phyloP scores from a whole-genome alignment of 768 basidiomycete species.

The Phaeotremella skinneri region DNA sequence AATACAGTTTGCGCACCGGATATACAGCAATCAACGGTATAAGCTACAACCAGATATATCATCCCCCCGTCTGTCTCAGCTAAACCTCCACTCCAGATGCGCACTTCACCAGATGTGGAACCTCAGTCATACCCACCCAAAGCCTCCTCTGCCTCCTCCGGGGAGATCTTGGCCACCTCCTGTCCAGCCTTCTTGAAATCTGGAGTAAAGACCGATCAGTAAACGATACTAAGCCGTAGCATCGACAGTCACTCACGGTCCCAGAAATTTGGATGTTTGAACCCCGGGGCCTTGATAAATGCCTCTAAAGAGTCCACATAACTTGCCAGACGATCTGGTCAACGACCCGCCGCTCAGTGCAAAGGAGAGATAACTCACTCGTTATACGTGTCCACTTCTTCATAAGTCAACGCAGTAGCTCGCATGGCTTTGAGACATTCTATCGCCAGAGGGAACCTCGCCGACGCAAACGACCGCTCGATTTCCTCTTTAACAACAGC shows the following conservation, averaged over 20 bases:
- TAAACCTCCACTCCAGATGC: no score
- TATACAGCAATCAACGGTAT: no score
- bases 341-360: not conserved
- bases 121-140: conserved; percentile 29
- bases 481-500: conserved; percentile 70
- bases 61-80: no score
- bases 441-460: conserved; percentile 67
- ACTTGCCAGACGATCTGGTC: conserved; percentile 10
- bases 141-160: conserved; percentile 46
- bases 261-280: conserved; percentile 51
- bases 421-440: conserved; percentile 71
- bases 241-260: conserved; percentile 24
- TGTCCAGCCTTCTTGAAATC: conserved; percentile 40
- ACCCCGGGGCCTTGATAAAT: conserved; percentile 28
- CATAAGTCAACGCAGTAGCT: conserved; percentile 60
- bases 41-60: no score
- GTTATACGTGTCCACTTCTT: conserved; percentile 50
- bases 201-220: conserved; percentile 8
- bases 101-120: no score
- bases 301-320: conserved; percentile 36
- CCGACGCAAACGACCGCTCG: conserved; percentile 66
- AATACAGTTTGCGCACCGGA: no score
- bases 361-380: conserved; percentile 23
- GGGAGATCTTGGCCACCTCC: conserved; percentile 33
- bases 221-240: not conserved